These are phyloP conservation scores for Gracilaria vermiculophylla DNA, from an alignment of 23 red algal genomes.

Conservation along the genomic window DNA sequence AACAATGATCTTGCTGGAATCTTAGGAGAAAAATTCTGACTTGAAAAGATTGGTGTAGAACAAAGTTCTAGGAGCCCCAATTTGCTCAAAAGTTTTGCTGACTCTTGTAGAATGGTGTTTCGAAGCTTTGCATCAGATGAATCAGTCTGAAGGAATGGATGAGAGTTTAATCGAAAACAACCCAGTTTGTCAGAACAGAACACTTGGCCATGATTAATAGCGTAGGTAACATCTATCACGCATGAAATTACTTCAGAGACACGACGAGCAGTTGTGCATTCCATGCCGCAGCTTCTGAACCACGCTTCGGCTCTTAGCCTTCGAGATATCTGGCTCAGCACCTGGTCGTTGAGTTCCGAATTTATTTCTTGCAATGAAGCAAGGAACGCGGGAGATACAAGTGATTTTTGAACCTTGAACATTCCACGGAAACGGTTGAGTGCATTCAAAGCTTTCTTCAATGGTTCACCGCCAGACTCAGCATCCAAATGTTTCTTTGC, in stretches of 20 bases:
- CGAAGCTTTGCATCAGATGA: neutral
- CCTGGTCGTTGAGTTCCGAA: neutral
- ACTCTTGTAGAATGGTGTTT: neutral
- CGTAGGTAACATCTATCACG: neutral
- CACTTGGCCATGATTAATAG: neutral
- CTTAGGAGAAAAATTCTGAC: neutral
- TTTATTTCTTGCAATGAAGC: conserved; percentile 46
- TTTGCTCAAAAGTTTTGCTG: conserved; percentile 14
- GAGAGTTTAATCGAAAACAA: neutral
- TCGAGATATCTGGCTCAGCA: conserved; percentile 1
- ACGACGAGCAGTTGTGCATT: neutral
- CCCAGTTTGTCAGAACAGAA: neutral
- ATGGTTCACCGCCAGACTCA: neutral
- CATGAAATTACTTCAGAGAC: conserved; percentile 17
- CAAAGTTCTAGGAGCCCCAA: conserved; percentile 36
- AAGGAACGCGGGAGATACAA: neutral
- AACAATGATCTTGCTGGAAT: neutral
- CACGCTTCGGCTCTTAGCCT: conserved; percentile 33
- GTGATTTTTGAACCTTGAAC: neutral
- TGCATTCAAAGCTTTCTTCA: neutral
- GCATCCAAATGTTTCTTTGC: neutral
- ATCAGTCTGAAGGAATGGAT: neutral
- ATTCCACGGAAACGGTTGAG: conserved; percentile 44
- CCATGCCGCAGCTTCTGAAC: conserved; percentile 40
- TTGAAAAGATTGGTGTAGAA: conserved; percentile 1